Evolutionary conservation across 805 yeast species (phyloP), one percentile per base, ranked within the genome.

Genomic region (Jamesozyma gamospora): DNA sequence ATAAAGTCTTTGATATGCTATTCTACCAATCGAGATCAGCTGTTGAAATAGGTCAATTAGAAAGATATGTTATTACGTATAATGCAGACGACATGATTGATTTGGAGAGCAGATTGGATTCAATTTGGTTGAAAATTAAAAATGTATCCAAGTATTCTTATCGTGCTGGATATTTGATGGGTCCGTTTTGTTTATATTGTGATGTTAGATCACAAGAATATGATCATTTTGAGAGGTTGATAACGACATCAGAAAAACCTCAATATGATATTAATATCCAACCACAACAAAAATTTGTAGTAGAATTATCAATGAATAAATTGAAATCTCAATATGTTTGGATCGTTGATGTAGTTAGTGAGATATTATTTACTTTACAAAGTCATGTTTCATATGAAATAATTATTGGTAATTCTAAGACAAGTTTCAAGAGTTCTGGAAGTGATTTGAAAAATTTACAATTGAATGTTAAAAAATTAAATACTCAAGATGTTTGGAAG

Each of bases 401-500:
- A 2, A 46, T 69, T 32, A 53, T 83, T 0, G 40, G 38, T 2
- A 21, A 32, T 19, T 14, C 39, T 5, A 38, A 35, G 28, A 12
- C 27, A 2, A 8, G 25, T 2, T 25, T 43, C 15, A 37, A 17
- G 15, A 24, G 27, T 17, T n/a, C 10, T 18, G 15, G 21, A 12
- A 12, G 32, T 16, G 21, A 15, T 15, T 2, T 28, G 5, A 9
- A 18, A 55, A 58, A 14, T 71, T 60, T 7, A 47, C 52, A 63
- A 12, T 45, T 82, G 16, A 56, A 50, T 5, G 78, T 82, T 0
- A 56, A 67, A 24, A 67, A 72, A 40, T 58, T 66, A 37, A 77
- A 71, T 35, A 79, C 88, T 0, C 42, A 66, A 9, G 90, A 81
- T 53, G 52, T 83, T 19, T 83, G 94, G 94, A 77, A 75, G n/a